Base-by-base conservation (phyloP, 2,329 filamentous ascomycete genomes). In the Fusarium tricinctum region DNA sequence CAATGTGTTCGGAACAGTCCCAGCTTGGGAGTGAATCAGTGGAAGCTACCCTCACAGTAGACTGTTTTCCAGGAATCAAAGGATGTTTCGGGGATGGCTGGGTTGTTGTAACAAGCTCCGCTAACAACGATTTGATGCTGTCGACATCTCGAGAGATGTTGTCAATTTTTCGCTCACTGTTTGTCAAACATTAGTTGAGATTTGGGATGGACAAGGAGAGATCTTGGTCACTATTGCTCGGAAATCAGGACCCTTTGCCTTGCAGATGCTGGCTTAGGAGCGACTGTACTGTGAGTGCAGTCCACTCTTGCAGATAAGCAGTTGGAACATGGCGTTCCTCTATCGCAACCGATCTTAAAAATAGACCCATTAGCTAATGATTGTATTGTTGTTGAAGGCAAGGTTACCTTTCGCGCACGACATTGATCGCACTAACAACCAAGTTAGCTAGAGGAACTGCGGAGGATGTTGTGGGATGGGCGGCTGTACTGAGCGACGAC, bases 131-230 rank as follows among this genome's bases (percentile, higher is more conserved):
- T 57, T 78, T 77, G 44, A 81, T 79, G 15, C 70, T 70, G 22
- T 76, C 72, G 38, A 81, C 70, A 54, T 78, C 77, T 20, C 68
- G 72, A 43, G 70, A 75, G 40, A 79, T 78, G 3, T 72, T 69
- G 38, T 80, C 78, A 26, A 81, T 78, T 55, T 80, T 81, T 44
- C 69, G 73, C 47, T 80, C 79, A 58, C 78, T 81, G 8, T n/a
- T 17, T 6, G 5, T 20, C 3, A 20, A 8, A 1, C 2, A 14
- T 44, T 26, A 46, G 9, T 1, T 2, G 0, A 9, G 9, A 4
- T 8, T 8, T 10, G 1, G 4, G 3, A 12, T 9, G 10, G 3
- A 3, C 8, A 1, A 12, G 26, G 2, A 12, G 30, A 5, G 33
- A 6, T 15, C 23, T 3, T 6, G 66, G 74, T 68, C 30, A 80